Evolutionary conservation across 306 rosid genomes (phyloP), one percentile per base, ranked within the genome.

Genomic region (Glycyrrhiza uralensis): DNA sequence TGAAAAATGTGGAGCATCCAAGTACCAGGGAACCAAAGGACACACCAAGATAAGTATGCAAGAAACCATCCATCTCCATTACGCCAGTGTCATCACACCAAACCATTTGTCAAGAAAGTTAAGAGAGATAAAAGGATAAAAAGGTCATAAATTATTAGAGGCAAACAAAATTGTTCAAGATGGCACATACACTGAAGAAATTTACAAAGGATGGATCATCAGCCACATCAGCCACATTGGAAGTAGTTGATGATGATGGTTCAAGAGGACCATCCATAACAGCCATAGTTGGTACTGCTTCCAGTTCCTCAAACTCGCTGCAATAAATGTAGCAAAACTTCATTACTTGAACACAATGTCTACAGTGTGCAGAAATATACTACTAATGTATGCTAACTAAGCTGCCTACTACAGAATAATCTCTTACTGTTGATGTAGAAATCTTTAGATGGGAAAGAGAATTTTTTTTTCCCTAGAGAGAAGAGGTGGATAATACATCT

Each of bases 251-350:
- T 13, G 83, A 51, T 32, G 90, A 52, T 11, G 90, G 85, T 30
- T 83, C 90, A 14, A 80, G 82, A 58, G 87, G 90, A 83, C 87
- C 90, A 55, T 86, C 87, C 73, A 86, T 86, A 44, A 86, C 85
- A 80, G 90, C 90, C 87, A 83, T 52, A 28, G 90, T 86, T 54
- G 87, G 87, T 23, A 86, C 90, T 32, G 90, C 87, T 71, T 86
- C 87, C 38, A 86, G 78, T 62, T 86, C 87, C 78, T 83, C 90
- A 75, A 86, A 86, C 71, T 80, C 90, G 9, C 90, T 86, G 80
- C 76, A 80, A 66, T 15, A 73, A 52, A 66, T 39, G 72, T 33
- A 66, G 54, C 38, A 33, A 44, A 52, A 49, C 15, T 46, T 61
- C 63, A 35, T 32, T 56, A 47, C 63, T 36, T 69, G 56, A 79